Base-by-base conservation (phyloP, 2,329 filamentous ascomycete genomes). In the Diaporthe vaccinii region DNA sequence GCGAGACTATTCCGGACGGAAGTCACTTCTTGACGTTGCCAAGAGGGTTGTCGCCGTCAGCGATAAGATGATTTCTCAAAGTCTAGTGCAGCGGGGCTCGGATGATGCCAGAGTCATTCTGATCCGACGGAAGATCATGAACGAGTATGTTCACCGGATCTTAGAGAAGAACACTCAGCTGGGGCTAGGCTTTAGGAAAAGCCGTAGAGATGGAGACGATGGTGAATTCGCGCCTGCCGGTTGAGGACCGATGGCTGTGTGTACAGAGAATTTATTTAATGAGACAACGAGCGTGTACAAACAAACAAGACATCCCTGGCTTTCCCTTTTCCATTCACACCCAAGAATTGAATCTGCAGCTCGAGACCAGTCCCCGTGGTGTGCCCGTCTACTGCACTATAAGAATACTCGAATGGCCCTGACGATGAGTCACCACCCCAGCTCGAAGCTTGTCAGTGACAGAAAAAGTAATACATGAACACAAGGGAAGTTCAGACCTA, bases 1-100 rank as follows among this genome's bases (percentile, higher is more conserved):
- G 49, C 77, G 74, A 39, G 74, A 78, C 58, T 67, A 58, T 25
- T 28, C 58, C 55, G 41, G 31, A 25, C 76, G 76, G 2, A 46
- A 57, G 36, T 69, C 74, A 20, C 31, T 76, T 8, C 25, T 77
- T 22, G 68, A 70, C 17, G 71, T 76, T 55, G 72, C 68, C 39
- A 72, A 53, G 62, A 74, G 36, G 39, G 72, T 74, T 28, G 59
- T 77, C 14, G 76, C 72, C 15, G 62, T 73, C 5, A 74, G 61
- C n/a, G 76, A 77, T 53, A 77, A 77, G 74, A 58, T 77, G 9
- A 25, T 77, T 34, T 75, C 75, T 22, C 73, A 75, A 41, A 44
- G 20, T 17, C 62, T 76, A n/a, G 59, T 76, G 4, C 25, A 62
- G n/a, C 69, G 55, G 25, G n/a, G 31, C 20, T 67, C 72, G 12